These are phyloP conservation scores for Escovopsis sp. DNA, from an alignment of 2,329 filamentous ascomycete species.

Conservation along the genomic window DNA sequence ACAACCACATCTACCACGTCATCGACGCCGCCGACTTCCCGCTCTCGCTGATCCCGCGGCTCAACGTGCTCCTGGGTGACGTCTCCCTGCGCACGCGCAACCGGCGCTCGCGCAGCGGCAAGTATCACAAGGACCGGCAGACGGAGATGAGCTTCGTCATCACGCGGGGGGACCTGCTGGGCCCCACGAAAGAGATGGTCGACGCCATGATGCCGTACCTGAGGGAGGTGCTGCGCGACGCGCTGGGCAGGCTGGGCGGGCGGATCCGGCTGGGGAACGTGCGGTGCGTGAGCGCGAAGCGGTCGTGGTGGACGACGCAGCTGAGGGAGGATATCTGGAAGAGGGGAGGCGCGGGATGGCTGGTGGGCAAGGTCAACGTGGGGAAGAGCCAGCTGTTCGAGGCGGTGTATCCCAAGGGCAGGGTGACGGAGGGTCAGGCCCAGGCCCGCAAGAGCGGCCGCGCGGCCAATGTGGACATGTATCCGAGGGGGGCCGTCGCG, in stretches of 20 bases:
- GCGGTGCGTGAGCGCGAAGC: constrained; percentile 68
- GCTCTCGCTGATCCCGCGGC: constrained; percentile 71
- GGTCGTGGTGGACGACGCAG: constrained; percentile 79
- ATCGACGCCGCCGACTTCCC: constrained; percentile 94
- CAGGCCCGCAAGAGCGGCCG: constrained; percentile 3
- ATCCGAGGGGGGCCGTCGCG: constrained; percentile 5
- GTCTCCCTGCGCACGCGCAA: constrained; percentile 67
- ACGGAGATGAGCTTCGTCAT: constrained; percentile 83
- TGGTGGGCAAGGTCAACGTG: constrained; percentile 96
- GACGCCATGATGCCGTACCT: constrained; percentile 78
- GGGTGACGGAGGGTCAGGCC: constrained; percentile 28
- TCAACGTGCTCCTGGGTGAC: constrained; percentile 54
- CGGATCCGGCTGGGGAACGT: constrained; percentile 79
- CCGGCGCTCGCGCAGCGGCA: constrained; percentile 52
- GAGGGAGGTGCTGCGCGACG: constrained; percentile 57
- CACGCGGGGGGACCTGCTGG: constrained; percentile 73
- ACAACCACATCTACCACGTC: constrained; percentile 91
- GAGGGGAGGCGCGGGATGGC: constrained; percentile 77
- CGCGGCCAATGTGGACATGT: constrained; percentile 7
- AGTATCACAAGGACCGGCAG: constrained; percentile 51
- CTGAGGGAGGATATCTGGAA: constrained; percentile 76
- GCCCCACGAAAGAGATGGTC: constrained; percentile 68
- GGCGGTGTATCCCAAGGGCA: constrained; percentile 67
- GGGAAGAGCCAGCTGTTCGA: constrained; percentile 91
- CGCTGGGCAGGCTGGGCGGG: constrained; percentile 50